Conservation (phyloP, 305 asterid genomes). For the Solanum hybrid region DNA sequence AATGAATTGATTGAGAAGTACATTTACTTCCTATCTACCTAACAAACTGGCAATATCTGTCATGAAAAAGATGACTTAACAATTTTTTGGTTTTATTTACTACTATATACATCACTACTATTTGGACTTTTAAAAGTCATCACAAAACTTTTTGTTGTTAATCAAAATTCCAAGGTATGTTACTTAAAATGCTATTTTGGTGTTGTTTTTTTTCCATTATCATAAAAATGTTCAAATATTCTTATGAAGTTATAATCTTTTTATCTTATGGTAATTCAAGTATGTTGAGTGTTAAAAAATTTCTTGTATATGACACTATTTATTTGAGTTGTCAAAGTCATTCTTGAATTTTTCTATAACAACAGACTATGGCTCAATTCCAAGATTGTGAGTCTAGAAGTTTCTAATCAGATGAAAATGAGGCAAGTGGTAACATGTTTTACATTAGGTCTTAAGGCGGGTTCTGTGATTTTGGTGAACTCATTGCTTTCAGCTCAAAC, state of each 20-base stretch:
- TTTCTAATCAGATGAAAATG: neutral
- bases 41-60: constrained; percentile 4
- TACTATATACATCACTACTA: neutral
- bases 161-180: neutral
- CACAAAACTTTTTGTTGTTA: neutral
- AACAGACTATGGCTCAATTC: neutral
- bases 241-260: neutral
- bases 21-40: constrained; percentile 5
- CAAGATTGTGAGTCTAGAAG: neutral
- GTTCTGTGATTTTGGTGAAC: neutral
- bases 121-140: neutral
- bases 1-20: neutral
- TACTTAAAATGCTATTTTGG: neutral
- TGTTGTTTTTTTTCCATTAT: neutral
- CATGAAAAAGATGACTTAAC: neutral
- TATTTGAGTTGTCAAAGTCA: neutral
- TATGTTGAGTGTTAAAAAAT: neutral
- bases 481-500: neutral
- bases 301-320: neutral
- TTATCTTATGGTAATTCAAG: neutral
- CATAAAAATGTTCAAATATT: neutral
- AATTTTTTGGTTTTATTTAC: neutral
- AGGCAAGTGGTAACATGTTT: neutral
- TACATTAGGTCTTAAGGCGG: neutral
- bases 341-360: neutral